These are phyloP conservation scores for Ganoderma sinense DNA, from an alignment of 1,284 basidiomycete genomes.

Conservation along the genomic window DNA sequence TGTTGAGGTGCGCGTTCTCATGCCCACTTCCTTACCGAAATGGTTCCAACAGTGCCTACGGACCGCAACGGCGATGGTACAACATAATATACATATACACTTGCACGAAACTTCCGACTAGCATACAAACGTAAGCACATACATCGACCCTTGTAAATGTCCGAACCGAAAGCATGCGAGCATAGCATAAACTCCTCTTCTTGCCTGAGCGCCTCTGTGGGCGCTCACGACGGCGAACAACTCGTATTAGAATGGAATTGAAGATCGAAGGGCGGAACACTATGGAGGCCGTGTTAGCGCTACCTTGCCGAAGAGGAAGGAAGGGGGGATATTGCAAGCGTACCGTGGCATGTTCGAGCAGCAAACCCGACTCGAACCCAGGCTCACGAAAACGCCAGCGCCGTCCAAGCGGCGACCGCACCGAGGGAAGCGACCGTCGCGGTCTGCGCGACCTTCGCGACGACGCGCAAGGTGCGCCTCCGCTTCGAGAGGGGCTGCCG, in stretches of 20 bases:
- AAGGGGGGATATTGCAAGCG: not conserved
- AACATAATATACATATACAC: slow-evolving; percentile 15
- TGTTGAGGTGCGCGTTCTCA: too few species aligned
- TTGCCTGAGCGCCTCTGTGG: not conserved
- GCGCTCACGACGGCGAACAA: not conserved
- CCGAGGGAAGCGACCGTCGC: slow-evolving; percentile 66
- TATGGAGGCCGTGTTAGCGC: not conserved
- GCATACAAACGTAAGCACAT: slow-evolving; percentile 1
- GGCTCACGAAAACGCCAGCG: slow-evolving; percentile 57
- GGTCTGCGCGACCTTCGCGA: slow-evolving; percentile 56
- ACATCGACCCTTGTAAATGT: not conserved
- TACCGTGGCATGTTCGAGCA: not conserved
- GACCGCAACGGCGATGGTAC: not conserved
- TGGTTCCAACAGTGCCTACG: not conserved
- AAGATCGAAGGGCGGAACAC: not conserved
- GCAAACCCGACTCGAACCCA: not conserved
- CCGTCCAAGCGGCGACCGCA: slow-evolving; percentile 72
- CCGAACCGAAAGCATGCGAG: not conserved
- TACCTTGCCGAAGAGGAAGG: too few species aligned
- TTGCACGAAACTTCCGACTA: slow-evolving; percentile 12
- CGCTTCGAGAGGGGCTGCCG: slow-evolving; percentile 40
- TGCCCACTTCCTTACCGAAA: not conserved
- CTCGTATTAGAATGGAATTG: not conserved
- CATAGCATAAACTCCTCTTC: not conserved
- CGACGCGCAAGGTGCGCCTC: slow-evolving; percentile 53